Percentiles rank a stretch among this genome's conserved stretches.
Conservation (phyloP, 106 monocot genomes). For the Dioscorea alata region DNA sequence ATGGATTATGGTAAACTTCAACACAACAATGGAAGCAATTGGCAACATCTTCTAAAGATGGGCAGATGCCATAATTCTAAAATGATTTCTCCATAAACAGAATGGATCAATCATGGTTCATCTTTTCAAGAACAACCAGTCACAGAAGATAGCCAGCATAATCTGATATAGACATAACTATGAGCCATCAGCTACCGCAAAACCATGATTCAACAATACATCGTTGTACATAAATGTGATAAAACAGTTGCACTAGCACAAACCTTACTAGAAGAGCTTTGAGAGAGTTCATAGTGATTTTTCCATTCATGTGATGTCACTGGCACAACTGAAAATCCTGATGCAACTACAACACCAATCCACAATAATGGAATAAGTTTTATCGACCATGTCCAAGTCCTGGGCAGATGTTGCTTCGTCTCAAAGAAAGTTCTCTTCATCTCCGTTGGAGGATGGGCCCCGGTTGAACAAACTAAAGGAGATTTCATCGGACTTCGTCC, state of each 20-base stretch:
- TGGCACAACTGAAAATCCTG: slow-evolving; percentile 91
- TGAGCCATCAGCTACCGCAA: not conserved
- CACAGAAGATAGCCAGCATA: not conserved
- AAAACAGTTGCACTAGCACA: not conserved
- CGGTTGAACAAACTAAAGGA: no score
- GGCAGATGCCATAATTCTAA: not conserved
- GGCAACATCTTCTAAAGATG: no score
- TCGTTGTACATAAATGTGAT: not conserved
- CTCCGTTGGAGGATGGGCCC: no score
- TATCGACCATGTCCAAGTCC: no score
- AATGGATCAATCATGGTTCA: not conserved
- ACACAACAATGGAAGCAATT: no score
- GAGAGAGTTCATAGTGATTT: slow-evolving; percentile 67
- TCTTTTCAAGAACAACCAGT: not conserved
- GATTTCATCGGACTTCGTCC: no score
- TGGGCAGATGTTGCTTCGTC: no score
- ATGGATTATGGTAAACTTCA: no score
- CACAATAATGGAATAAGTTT: no score
- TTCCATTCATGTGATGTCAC: slow-evolving; percentile 83
- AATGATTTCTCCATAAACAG: not conserved
- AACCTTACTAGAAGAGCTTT: slow-evolving; percentile 60
- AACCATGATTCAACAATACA: not conserved
- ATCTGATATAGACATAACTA: not conserved
- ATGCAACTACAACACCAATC: slow-evolving; percentile 91
- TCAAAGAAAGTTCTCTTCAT: no score